phyloP scores from a whole-genome alignment of 139 green algal species.

The Microglena sp. region DNA sequence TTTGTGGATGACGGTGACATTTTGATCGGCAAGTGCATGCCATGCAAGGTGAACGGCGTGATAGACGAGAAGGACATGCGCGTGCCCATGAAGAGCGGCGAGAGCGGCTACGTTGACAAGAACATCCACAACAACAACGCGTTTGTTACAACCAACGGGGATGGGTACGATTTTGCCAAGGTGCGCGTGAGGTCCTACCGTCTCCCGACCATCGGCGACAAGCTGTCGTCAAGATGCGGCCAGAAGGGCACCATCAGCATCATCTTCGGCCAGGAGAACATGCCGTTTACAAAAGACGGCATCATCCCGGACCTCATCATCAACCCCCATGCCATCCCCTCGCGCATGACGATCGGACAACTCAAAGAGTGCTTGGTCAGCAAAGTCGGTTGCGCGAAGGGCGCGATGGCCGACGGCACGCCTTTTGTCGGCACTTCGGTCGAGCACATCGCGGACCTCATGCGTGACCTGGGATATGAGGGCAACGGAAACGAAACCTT shows the following conservation, averaged over 20 bases:
- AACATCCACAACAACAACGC: not conserved
- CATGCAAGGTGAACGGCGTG: too few species aligned
- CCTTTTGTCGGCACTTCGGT: not conserved
- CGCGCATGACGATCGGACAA: constrained; percentile 98
- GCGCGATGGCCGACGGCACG: not conserved
- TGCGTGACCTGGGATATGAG: constrained; percentile 7
- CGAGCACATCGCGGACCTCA: constrained; percentile 6
- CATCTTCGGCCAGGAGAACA: constrained; percentile 34
- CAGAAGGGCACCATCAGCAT: constrained; percentile 22
- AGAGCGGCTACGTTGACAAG: constrained; percentile 12
- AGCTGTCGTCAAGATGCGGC: constrained; percentile 36
- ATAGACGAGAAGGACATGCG: constrained; percentile 6
- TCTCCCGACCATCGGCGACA: constrained; percentile 50
- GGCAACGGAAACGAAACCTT: constrained; percentile 9
- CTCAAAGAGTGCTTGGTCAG: constrained; percentile 84
- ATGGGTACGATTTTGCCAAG: constrained; percentile 37
- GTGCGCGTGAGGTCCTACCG: constrained; percentile 37
- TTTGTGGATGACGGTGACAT: constrained; percentile 18
- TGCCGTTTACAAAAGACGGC: constrained; percentile 54
- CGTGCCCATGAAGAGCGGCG: not conserved
- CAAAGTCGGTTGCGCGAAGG: not conserved
- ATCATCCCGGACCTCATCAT: constrained; percentile 96
- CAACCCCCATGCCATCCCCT: constrained; percentile 97
- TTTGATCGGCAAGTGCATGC: constrained; percentile 29
- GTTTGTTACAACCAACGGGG: constrained; percentile 9